Base-by-base conservation (phyloP, 2,329 filamentous ascomycete genomes). In the Leptographium wingfieldii region DNA sequence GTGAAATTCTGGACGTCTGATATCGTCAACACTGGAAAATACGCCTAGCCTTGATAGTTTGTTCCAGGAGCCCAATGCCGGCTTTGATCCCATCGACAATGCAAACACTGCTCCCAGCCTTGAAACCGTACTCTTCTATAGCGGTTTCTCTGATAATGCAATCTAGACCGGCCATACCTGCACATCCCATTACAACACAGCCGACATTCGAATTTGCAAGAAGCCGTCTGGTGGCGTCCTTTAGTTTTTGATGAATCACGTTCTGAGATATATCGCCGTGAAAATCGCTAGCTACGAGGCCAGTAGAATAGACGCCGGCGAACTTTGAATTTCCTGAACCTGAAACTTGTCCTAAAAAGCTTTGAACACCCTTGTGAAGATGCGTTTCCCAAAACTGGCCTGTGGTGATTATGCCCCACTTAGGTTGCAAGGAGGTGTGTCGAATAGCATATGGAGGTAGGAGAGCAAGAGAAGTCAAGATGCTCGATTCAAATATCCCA, bases 381-480 rank as follows among this genome's bases (percentile, higher is more conserved):
- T 94, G 84, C 0, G 76, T 71, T 67, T 92, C 87, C 92, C 92
- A 96, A 64, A 87, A 88, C 60, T 82, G 82, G 0, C 91, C 92
- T 0, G 92, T 96, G 5, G 87, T 92, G 5, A 97, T 86, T 63
- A 97, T 94, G 2, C 91, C 92, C 77, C 94, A 96, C 55, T 64
- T 82, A 71, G 59, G 65, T 1, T 63, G 61, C 1, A 65, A 62
- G 2, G 65, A 63, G 2, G 62, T 62, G 35, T 35, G 38, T 1
- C 56, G 16, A 10, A 35, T 48, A 3, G 65, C 69, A 57, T 65
- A 73, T 60, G 66, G 68, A 31, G 60, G 69, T 51, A 78, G 73
- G 29, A 80, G 71, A 1, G 85, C 80, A 11, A 92, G 69, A 2
- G 84, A 81, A 0, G 83, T 76, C 2, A 84, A 74, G 16, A 96